Base-by-base conservation (phyloP, 2,329 filamentous ascomycete species). In the Phialocephala subalpina region DNA sequence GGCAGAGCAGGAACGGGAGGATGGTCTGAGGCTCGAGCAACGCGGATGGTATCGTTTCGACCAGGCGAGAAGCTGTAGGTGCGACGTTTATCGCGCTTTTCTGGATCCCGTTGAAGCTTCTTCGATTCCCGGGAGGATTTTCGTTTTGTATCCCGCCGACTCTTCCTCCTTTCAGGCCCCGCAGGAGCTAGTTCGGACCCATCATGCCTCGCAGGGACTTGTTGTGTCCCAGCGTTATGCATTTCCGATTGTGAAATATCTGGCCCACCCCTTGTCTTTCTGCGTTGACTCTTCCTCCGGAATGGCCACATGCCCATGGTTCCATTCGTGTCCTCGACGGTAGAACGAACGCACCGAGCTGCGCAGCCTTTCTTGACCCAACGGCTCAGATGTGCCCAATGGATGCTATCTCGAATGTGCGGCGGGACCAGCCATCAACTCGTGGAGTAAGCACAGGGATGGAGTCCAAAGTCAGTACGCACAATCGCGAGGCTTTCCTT, bases 301-400 rank as follows among this genome's bases (percentile, higher is more conserved):
- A 97, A 97, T 68, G 90, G 92, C 93, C 93, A 97, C 79, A 94
- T 82, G 77, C 90, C 88, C 92, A 95, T 95, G 58, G 70, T 77
- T 71, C 73, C 73, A 74, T 75, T 66, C 63, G 69, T 65, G 63
- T 69, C 60, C 36, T 69, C 56, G 59, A 58, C 36, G 53, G 62
- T 63, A 36, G 56, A 40, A 60, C 45, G 62, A 62, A 55, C 42
- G 12, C 62, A 60, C 67, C 64, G 64, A 56, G 59, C 42, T 62
- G 61, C 65, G 62, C 60, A 57, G 56, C 38, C 16, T 55, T 45
- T 38, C n/a, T 59, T 53, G n/a, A 42, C 47, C 9, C 38, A 64
- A 58, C 36, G 4, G 59, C 27, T 58, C 53, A 14, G 25, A 8
- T 27, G 11, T 22, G 29, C 9, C 49, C 35, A 14, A 57, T 9